phyloP scores from a whole-genome alignment of 208 protist species.

The Acanthamoeba sp. region DNA sequence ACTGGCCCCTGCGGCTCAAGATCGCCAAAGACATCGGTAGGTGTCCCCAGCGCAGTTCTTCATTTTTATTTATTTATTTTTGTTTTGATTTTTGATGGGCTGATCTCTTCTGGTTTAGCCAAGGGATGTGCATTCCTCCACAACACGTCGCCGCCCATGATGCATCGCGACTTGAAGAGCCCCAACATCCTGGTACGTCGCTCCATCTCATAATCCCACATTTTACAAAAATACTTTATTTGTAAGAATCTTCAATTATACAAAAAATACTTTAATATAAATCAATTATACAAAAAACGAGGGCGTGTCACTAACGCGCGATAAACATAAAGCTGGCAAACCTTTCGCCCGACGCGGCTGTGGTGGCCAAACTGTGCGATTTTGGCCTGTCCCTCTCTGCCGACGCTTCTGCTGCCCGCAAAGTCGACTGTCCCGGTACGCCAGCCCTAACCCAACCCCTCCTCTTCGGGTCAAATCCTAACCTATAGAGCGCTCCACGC shows the following conservation, averaged over 20 bases:
- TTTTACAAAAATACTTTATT: no score
- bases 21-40: conserved; percentile 70
- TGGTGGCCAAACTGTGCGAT: conserved; percentile 52
- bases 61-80: no score
- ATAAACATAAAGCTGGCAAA: neutral
- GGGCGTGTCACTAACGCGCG: neutral
- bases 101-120: neutral
- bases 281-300: no score
- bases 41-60: neutral
- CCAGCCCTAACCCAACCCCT: neutral
- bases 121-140: conserved; percentile 46
- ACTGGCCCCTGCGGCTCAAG: conserved; percentile 57
- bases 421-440: conserved; percentile 16
- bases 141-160: conserved; percentile 47
- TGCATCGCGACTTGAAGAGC: conserved; percentile 46
- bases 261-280: no score
- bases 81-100: no score
- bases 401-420: neutral
- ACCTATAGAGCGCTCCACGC: no score
- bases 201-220: neutral
- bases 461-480: neutral
- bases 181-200: conserved; percentile 4
- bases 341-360: neutral
- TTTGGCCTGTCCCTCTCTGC: conserved; percentile 17
- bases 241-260: no score